phyloP scores from a whole-genome alignment of 2,329 filamentous ascomycete species.

The Pestalotiopsis sp. region DNA sequence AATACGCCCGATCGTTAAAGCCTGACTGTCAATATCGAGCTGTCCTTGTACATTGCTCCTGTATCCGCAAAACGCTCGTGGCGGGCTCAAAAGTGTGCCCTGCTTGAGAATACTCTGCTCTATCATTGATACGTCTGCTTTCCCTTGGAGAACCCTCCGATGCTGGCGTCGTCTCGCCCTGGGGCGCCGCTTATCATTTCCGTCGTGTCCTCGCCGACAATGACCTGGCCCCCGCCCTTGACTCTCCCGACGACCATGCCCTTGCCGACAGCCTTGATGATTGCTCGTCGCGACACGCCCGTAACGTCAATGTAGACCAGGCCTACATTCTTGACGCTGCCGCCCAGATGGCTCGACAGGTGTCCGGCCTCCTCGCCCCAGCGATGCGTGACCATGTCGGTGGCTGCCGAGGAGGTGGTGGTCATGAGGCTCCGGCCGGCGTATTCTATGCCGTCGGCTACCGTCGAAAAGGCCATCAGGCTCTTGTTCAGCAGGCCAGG shows the following conservation, averaged over 20 bases:
- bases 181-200: not conserved
- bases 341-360: constrained; percentile 74
- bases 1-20: too few relatives aligned
- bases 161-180: constrained; percentile 23
- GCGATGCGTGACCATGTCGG: constrained; percentile 82
- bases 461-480: constrained; percentile 92
- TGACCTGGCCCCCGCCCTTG: constrained; percentile 72
- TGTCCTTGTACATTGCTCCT: too few relatives aligned
- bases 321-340: constrained; percentile 93
- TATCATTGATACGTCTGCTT: constrained; percentile 18
- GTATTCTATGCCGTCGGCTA: constrained; percentile 91
- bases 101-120: constrained; percentile 1
- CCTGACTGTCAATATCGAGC: too few relatives aligned
- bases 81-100: too few relatives aligned
- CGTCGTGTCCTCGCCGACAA: constrained; percentile 59
- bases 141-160: constrained; percentile 19
- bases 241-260: constrained; percentile 91
- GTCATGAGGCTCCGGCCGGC: constrained; percentile 78
- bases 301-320: constrained; percentile 97
- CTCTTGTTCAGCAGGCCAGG: constrained; percentile 94
- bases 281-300: constrained; percentile 84
- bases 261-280: constrained; percentile 94
- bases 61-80: too few relatives aligned
- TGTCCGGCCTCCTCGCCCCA: constrained; percentile 86
- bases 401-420: constrained; percentile 76